Evolutionary conservation across 1,139 yeast species (phyloP).

Genomic region (Saccharomyces hybrid): DNA sequence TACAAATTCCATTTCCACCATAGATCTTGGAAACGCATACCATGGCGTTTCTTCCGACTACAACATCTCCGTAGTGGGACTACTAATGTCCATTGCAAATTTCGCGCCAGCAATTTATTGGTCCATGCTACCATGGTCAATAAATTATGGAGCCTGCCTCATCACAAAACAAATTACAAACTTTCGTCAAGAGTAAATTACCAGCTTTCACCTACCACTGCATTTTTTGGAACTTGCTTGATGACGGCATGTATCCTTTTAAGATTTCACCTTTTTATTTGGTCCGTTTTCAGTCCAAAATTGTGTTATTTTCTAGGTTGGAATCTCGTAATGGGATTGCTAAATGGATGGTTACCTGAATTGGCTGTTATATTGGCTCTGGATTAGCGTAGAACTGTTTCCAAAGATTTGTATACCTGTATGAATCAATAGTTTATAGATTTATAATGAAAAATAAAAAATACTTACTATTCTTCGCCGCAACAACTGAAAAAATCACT

Average conservation of each 20-base stretch:
- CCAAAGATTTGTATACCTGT: neutral
- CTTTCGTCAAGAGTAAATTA: constrained; percentile 13
- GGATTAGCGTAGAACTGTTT: constrained; percentile 9
- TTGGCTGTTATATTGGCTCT: neutral
- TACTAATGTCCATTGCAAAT: constrained; percentile 71
- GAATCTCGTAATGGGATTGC: constrained; percentile 46
- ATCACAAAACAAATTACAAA: constrained; percentile 37
- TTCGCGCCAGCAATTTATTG: constrained; percentile 83
- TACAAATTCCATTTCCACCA: constrained; percentile 85
- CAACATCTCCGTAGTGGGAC: constrained; percentile 64
- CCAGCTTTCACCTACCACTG: constrained; percentile 45
- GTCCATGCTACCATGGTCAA: constrained; percentile 50
- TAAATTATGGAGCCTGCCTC: constrained; percentile 16
- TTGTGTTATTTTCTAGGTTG: constrained; percentile 74
- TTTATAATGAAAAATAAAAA: neutral
- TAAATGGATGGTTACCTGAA: constrained; percentile 24
- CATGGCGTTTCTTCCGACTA: constrained; percentile 69
- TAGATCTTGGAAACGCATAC: constrained; percentile 85
- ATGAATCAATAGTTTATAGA: neutral
- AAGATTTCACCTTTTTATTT: constrained; percentile 81
- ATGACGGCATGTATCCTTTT: constrained; percentile 64
- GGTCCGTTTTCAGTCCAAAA: constrained; percentile 97
- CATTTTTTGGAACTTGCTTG: constrained; percentile 48
- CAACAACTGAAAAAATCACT: neutral
- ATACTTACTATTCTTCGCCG: neutral